Conservation (phyloP, 2,329 filamentous ascomycete genomes). For the Stagonosporopsis vannaccii region DNA sequence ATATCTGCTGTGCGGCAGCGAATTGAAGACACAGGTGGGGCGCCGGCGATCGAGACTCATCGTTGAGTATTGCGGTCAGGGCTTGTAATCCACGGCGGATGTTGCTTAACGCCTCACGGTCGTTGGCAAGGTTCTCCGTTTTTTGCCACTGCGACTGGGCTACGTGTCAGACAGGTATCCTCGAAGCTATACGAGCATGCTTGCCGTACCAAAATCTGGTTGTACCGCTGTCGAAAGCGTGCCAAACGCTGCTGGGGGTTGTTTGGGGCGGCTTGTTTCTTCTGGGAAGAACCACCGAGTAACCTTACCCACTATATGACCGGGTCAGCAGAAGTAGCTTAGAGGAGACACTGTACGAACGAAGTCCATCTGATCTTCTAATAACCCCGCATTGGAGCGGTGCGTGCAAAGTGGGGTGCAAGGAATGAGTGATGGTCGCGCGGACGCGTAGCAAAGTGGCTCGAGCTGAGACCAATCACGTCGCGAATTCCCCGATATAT, state of each 20-base stretch:
- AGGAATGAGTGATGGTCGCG: conserved; percentile 21
- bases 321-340: conserved; percentile 24
- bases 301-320: conserved; percentile 64
- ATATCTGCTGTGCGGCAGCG: conserved; percentile 85
- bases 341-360: conserved; percentile 18
- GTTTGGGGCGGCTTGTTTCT: conserved; percentile 59
- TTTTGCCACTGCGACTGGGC: conserved; percentile 67
- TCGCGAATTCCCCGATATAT: conserved; percentile 13
- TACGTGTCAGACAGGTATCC: conserved; percentile 19
- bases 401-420: conserved; percentile 28
- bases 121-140: conserved; percentile 58
- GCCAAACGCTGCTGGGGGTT: conserved; percentile 67
- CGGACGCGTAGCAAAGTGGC: conserved; percentile 11
- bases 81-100: conserved; percentile 63
- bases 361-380: conserved; percentile 37
- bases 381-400: conserved; percentile 35
- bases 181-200: not conserved
- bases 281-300: conserved; percentile 63
- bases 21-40: conserved; percentile 93
- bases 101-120: conserved; percentile 58
- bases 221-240: conserved; percentile 68
- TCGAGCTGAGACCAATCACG: conserved; percentile 19
- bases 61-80: conserved; percentile 74
- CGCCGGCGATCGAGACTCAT: conserved; percentile 86
- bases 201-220: conserved; percentile 60